phyloP scores from a whole-genome alignment of 352 stramenopile genomes.

The Globisporangium nodosum region DNA sequence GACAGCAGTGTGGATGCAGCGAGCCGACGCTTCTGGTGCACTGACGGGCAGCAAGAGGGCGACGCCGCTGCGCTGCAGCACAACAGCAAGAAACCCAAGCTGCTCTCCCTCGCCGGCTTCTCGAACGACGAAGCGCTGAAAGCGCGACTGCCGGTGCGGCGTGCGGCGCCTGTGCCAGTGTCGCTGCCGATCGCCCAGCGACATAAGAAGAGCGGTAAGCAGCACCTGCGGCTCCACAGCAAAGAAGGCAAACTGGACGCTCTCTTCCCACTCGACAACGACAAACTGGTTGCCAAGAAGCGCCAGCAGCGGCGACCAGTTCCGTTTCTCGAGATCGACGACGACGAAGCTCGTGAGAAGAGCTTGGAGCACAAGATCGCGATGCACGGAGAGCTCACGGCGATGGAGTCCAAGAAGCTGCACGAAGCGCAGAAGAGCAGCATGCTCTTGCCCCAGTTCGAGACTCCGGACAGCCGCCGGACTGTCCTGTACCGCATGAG shows the following conservation, averaged over 20 bases:
- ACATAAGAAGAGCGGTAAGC: neutral
- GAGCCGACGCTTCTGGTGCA: neutral
- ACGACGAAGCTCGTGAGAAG: neutral
- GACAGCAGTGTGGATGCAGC: slow-evolving; percentile 1
- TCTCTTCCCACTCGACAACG: neutral
- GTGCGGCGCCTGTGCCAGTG: neutral
- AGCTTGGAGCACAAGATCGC: slow-evolving; percentile 18
- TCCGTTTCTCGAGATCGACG: neutral
- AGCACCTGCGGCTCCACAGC: slow-evolving; percentile 6
- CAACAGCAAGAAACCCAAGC: slow-evolving; percentile 6
- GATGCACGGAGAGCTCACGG: slow-evolving; percentile 14
- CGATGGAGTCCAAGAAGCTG: slow-evolving; percentile 3
- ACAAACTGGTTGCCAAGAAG: slow-evolving; percentile 6
- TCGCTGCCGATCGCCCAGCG: neutral
- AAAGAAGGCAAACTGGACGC: neutral
- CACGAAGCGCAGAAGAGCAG: neutral
- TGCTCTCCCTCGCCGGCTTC: slow-evolving; percentile 13
- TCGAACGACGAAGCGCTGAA: slow-evolving; percentile 18
- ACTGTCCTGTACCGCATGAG: slow-evolving; percentile 21
- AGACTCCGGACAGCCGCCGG: neutral
- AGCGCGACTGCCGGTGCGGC: slow-evolving; percentile 6
- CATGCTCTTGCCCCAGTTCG: slow-evolving; percentile 5
- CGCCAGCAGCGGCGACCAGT: slow-evolving; percentile 12
- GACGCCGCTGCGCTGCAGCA: too few species aligned
- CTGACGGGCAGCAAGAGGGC: neutral